Conservation (phyloP, 495 filamentous ascomycete genomes). For the Apodospora peruviana region DNA sequence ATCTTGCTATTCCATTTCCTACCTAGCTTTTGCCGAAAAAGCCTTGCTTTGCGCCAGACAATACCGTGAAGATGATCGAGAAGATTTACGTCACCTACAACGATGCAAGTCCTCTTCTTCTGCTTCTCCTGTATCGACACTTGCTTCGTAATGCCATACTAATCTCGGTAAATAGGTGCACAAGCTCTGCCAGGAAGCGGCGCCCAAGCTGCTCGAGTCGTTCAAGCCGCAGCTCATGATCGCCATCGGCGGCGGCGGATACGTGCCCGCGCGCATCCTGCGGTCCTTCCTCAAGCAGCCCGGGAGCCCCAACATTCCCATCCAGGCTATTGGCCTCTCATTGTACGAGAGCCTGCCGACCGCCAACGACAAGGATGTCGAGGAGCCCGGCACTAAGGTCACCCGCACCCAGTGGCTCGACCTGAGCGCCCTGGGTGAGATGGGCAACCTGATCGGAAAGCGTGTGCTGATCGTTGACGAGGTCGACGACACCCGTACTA, state of each 20-base stretch:
- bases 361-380: slow-evolving; percentile 48
- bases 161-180: slow-evolving; percentile 60
- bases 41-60: slow-evolving; percentile 4
- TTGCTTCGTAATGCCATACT: neutral
- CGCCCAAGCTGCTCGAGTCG: slow-evolving; percentile 69
- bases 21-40: neutral
- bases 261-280: slow-evolving; percentile 94
- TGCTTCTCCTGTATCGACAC: neutral
- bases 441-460: slow-evolving; percentile 91
- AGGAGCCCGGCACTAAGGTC: slow-evolving; percentile 83
- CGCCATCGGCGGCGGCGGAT: slow-evolving; percentile 95
- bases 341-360: slow-evolving; percentile 81
- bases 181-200: slow-evolving; percentile 87
- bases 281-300: slow-evolving; percentile 94
- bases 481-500: slow-evolving; percentile 97
- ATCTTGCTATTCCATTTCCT: neutral
- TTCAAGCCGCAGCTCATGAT: slow-evolving; percentile 96
- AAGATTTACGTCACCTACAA: slow-evolving; percentile 95
- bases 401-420: slow-evolving; percentile 98
- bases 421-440: slow-evolving; percentile 74
- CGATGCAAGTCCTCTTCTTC: slow-evolving; percentile 53
- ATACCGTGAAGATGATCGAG: slow-evolving; percentile 59
- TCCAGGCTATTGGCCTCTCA: slow-evolving; percentile 97
- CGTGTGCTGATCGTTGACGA: slow-evolving; percentile 98
- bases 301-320: slow-evolving; percentile 89